Base-by-base conservation (phyloP, 495 filamentous ascomycete genomes). In the Staphylotrichum tortipilum region DNA sequence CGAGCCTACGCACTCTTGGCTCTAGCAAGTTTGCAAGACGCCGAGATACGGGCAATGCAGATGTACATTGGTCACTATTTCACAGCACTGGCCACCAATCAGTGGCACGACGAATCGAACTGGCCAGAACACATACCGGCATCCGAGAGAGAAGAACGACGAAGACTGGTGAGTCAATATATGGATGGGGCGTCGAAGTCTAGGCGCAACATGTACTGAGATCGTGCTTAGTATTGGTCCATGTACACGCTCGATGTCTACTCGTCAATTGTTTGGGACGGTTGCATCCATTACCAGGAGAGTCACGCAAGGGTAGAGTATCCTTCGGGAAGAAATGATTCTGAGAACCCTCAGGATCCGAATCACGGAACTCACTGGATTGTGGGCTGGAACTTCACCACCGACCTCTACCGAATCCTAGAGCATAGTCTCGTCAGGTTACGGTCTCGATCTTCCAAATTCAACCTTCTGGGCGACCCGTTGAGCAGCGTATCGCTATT, bases 181-280 rank as follows among this genome's bases (percentile, higher is more conserved):
- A 22, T 28, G 24, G 42, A 40, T n/a, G n/a, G n/a, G n/a, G n/a
- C 28, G 12, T 42, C 23, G n/a, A 26, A 26, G 12, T 42, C 17
- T 23, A 26, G 21, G 15, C 3, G 23, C 17, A 44, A 11, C 36
- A 30, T 39, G 15, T 46, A 31, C 51, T 57, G 41, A 58, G 44
- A 43, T 43, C 9, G 3, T 15, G 30, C 15, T 19, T 43, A 74
- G 67, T 76, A 76, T 50, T 78, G 76, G 76, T 74, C 75, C 23
- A 75, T 73, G 28, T 78, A 78, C 26, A 70, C 68, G 5, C 49
- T 78, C 4, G 75, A 78, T 41, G 64, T 78, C 33, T 76, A 70
- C 57, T 66, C 68, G 6, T 67, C 68, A 7, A 66, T 74, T 34
- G 71, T 77, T 19, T 77, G 69, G 69, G 66, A 67, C 26, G 61